Evolutionary conservation across 257 asterid species (phyloP), one percentile per base, ranked within the genome.

Genomic region (Capsicum baccatum): DNA sequence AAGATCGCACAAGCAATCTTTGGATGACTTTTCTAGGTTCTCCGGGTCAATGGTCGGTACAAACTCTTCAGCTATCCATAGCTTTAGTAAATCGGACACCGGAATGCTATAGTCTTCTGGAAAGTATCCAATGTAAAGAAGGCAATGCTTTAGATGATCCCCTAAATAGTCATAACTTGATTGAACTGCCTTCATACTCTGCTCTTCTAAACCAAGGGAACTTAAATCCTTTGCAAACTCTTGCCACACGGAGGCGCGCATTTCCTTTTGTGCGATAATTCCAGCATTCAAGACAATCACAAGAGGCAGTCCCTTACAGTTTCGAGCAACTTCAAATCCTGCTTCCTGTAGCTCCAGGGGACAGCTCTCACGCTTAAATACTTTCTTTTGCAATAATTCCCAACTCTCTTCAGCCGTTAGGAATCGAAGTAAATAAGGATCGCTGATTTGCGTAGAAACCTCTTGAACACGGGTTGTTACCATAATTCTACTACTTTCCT

Each of bases 41-140:
- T 17, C 55, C 3, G 9, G 14, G 42, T 52, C 11, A 0, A n/a
- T 50, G n/a, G 44, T 17, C 8, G 17, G 59, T 1, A 80, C 71
- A 11, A 80, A 80, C 70, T 63, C 83, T 80, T 80, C 83, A n/a
- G 83, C 83, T 12, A 80, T 80, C 83, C 83, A 80, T 50, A 80
- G 44, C 44, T 63, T 60, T 19, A 60, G 39, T 58, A 80, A 35
- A 39, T 59, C 57, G 2, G 58, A 80, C 10, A 42, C 83, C 6
- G 13, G 8, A 80, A 80, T 80, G 13, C 12, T 63, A 0, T n/a
- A 14, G 57, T 63, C 83, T 17, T 58, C 57, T 0, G 83, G 83
- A 11, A 10, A 59, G 11, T 7, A 60, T 44, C 71, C 59, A 13
- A 80, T 44, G 71, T 80, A 42, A 2, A 80, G 57, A 63, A 80